Base-by-base conservation (phyloP, 495 filamentous ascomycete genomes). In the Sordaria brevicollis region DNA sequence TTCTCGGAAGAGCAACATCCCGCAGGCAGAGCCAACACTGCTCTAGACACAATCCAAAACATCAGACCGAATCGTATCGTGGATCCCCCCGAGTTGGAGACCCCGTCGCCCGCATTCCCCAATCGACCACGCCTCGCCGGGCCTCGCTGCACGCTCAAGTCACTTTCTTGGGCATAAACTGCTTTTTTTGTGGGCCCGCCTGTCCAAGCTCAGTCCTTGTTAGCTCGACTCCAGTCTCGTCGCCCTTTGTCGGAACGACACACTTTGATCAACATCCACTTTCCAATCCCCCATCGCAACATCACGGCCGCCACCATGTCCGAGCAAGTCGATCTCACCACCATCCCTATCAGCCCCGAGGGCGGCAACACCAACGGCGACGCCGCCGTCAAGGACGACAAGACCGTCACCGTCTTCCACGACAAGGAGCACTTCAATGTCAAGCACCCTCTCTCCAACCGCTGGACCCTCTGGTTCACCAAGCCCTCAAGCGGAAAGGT, bases 381-480 rank as follows among this genome's bases (percentile, higher is more conserved):
- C 19, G 80, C 79, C 11, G 76, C 79, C 43, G 68, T 71, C 31
- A 78, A 84, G 68, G 88, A 93, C 71, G 49, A 57, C 49, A 57
- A 57, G 49, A 82, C 88, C 21, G 81, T 97, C 74, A 98, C 95
- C 33, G 93, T 99, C 69, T 98, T 99, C 84, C 93, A 99, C 79
- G 91, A 97, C 83, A 89, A 93, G 66, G 91, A 97, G 67, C 96
- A 97, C 85, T 99, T 99, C 87, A 98, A 96, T 77, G 94, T 97
- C 78, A 98, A 98, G 84, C 95, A 99, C 79, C 94, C 93, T 43
- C 83, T 99, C 66, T 93, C 95, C 87, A 90, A 97, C 82, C 89
- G 91, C 75, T 99, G 95, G 95, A 98, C 96, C 25, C 84, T 99
- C 66, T 99, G 95, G 95, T 99, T 98, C 84, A 99, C 95, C 76